Base-by-base conservation (phyloP, 495 filamentous ascomycete species). In the Platismatia glauca region DNA sequence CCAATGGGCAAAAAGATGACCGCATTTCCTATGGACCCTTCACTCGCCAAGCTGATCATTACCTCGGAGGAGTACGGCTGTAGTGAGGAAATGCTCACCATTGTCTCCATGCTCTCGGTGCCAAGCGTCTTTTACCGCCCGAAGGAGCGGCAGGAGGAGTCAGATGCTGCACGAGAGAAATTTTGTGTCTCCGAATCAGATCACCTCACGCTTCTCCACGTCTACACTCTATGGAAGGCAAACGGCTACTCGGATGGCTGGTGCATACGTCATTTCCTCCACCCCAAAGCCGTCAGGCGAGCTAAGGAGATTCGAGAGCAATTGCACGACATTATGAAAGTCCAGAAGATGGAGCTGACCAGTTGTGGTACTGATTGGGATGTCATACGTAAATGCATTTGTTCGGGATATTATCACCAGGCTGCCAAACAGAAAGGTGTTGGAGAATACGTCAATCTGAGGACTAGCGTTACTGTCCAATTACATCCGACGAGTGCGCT, bases 101-200 rank as follows among this genome's bases (percentile, higher is more conserved):
- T 99, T 64, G 95, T 97, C 24, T 92, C 91, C 33, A 97, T 99
- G 95, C 83, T 99, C 20, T 95, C 90, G 5, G 95, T 97, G 0
- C 94, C 95, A 16, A 91, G 84, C 66, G 94, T 97, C 46, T 99
- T 97, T 78, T 97, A 96, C 74, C 90, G 95, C 22, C 95, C 95
- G 12, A 97, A 95, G 68, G 95, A 99, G 72, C 88, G 95, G 0
- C 90, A 95, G 68, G 95, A 97, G 67, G 95, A 99, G 76, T 91
- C 91, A 20, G 95, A 99, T 70, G 86, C 91, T 0, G 93, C 95
- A 6, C 83, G 92, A n/a, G 95, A 99, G 69, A 96, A 97, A 69
- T 99, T 99, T 74, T 97, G 96, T 72, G 95, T 97, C 18, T 90
- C 91, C 20, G 94, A 99, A 75, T 96, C 90, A 4, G 95, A 99